A percentile compares a stretch with the other conserved stretches of the same genome.
Evolutionary conservation across 2,329 filamentous ascomycete species (phyloP).

Genomic region (Venturia effusa): DNA sequence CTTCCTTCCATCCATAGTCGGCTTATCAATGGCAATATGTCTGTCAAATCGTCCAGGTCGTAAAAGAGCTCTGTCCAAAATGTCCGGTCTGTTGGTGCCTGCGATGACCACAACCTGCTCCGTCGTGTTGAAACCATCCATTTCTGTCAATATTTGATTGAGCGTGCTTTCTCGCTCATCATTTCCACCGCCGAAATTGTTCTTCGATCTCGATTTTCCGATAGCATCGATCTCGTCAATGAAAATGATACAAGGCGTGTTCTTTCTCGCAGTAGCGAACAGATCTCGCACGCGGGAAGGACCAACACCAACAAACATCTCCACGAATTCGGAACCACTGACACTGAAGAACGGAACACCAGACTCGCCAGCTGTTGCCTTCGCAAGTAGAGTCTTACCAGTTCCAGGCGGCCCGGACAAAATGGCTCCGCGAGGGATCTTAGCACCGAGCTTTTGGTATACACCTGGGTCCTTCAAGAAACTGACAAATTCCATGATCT

Average conservation of each 20-base stretch:
- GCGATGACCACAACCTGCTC: conserved; percentile 95
- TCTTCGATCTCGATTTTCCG: conserved; percentile 76
- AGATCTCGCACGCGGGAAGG: conserved; percentile 90
- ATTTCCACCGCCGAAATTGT: conserved; percentile 78
- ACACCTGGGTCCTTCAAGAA: conserved; percentile 90
- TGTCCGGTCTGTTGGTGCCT: conserved; percentile 89
- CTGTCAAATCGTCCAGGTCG: conserved; percentile 93
- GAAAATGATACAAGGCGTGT: conserved; percentile 96
- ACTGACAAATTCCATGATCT: conserved; percentile 99
- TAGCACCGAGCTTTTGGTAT: conserved; percentile 89
- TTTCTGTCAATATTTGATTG: conserved; percentile 97
- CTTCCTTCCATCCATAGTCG: conserved; percentile 91
- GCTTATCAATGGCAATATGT: conserved; percentile 88
- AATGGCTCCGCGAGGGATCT: conserved; percentile 94
- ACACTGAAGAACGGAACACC: conserved; percentile 97
- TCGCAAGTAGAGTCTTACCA: conserved; percentile 93
- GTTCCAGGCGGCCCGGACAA: conserved; percentile 96
- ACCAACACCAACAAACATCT: conserved; percentile 99
- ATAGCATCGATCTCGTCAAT: conserved; percentile 99
- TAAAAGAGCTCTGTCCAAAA: conserved; percentile 92
- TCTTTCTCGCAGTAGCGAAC: conserved; percentile 90
- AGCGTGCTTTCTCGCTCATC: conserved; percentile 95
- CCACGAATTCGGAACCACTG: conserved; percentile 96
- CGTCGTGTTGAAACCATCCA: conserved; percentile 97
- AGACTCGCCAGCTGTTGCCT: conserved; percentile 94